These are phyloP conservation scores for Cystobasidium tubakii DNA, from an alignment of 768 basidiomycete genomes.

Conservation along the genomic window DNA sequence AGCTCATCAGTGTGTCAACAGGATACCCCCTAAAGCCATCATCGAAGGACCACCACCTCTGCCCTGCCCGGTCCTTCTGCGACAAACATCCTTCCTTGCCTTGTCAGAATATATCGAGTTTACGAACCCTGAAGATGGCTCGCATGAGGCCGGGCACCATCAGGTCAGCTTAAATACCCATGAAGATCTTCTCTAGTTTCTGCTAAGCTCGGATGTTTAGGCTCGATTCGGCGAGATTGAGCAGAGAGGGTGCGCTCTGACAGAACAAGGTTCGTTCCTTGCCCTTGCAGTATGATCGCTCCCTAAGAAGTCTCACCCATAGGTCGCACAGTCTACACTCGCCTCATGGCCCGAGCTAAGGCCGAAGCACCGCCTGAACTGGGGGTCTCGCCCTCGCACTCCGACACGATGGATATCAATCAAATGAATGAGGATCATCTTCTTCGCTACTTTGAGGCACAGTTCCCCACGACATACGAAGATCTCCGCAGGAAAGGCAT, in stretches of 20 bases:
- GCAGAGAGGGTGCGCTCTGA: constrained; percentile 46
- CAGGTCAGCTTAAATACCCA: constrained; percentile 39
- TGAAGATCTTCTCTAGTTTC: too few species aligned
- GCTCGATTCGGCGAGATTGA: constrained; percentile 48
- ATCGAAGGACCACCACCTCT: constrained; percentile 48
- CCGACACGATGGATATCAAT: constrained; percentile 16
- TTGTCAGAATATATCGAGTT: constrained; percentile 46
- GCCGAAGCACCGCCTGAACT: constrained; percentile 6
- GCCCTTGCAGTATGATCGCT: constrained; percentile 38
- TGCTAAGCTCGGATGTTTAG: not conserved
- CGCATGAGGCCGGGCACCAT: constrained; percentile 39
- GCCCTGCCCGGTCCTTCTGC: constrained; percentile 45
- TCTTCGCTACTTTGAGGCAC: constrained; percentile 37
- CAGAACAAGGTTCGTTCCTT: constrained; percentile 38
- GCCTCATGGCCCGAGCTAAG: constrained; percentile 11
- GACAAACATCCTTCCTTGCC: constrained; percentile 48
- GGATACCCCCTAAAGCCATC: constrained; percentile 47
- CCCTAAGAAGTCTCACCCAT: not conserved
- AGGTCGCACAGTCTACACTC: constrained; percentile 26
- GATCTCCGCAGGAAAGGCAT: constrained; percentile 41
- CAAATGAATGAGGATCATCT: constrained; percentile 43
- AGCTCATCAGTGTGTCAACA: too few species aligned
- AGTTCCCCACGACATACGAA: constrained; percentile 46
- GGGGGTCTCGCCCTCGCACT: constrained; percentile 19
- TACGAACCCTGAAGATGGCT: constrained; percentile 26